Evolutionary conservation across 805 yeast genomes (phyloP).

Genomic region (Ogataea minuta): DNA sequence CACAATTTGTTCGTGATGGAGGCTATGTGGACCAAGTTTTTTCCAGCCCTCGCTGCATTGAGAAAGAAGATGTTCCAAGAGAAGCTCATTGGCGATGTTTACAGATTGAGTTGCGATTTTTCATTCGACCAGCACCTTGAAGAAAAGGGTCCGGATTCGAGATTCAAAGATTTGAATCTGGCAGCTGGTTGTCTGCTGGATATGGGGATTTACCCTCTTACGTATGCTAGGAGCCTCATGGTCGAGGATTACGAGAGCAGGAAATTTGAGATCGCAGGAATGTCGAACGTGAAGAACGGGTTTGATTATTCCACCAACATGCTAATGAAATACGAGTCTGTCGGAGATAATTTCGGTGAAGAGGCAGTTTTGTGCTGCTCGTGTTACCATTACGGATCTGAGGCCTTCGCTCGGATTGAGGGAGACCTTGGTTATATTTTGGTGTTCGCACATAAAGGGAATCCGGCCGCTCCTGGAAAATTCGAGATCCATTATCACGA

Average conservation of each 20-base stretch:
- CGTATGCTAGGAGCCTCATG: slow-evolving; percentile 42
- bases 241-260: slow-evolving; percentile 36
- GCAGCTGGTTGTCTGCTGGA: slow-evolving; percentile 61
- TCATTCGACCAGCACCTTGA: slow-evolving; percentile 37
- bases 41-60: slow-evolving; percentile 43
- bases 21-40: slow-evolving; percentile 57
- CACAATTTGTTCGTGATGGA: slow-evolving; percentile 53
- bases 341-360: slow-evolving; percentile 30
- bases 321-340: slow-evolving; percentile 35
- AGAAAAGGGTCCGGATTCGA: slow-evolving; percentile 31
- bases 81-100: slow-evolving; percentile 45
- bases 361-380: slow-evolving; percentile 40
- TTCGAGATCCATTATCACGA: slow-evolving; percentile 37
- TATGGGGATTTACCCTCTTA: slow-evolving; percentile 51
- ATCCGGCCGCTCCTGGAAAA: slow-evolving; percentile 26
- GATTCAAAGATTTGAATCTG: slow-evolving; percentile 43
- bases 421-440: slow-evolving; percentile 22
- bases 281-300: slow-evolving; percentile 38
- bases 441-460: slow-evolving; percentile 15
- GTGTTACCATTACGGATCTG: slow-evolving; percentile 7
- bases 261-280: slow-evolving; percentile 28
- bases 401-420: slow-evolving; percentile 17
- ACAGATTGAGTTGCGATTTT: slow-evolving; percentile 44
- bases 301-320: slow-evolving; percentile 43
- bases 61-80: slow-evolving; percentile 39